phyloP scores from a whole-genome alignment of 2,329 filamentous ascomycete species.

The Colletotrichum destructivum region DNA sequence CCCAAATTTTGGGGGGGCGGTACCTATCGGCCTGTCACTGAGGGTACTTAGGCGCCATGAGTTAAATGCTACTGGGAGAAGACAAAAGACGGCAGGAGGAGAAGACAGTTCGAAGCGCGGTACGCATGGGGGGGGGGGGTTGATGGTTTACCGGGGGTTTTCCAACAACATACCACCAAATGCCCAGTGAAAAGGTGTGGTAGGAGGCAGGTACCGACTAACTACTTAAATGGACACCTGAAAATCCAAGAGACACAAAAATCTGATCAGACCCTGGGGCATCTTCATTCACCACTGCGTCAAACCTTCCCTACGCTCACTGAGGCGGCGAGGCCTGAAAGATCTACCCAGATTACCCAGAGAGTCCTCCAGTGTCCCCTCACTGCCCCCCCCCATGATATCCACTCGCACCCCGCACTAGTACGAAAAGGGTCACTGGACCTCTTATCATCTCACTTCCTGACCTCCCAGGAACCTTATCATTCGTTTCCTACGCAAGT shows the following conservation, averaged over 20 bases:
- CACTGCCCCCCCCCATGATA: neutral
- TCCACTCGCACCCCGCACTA: constrained; percentile 24
- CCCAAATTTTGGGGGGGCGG: neutral
- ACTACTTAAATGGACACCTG: too few relatives aligned
- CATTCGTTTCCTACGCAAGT: neutral
- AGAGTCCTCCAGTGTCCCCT: constrained; percentile 5
- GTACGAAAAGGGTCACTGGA: constrained; percentile 17
- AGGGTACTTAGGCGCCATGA: neutral
- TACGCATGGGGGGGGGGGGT: neutral
- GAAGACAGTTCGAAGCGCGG: neutral
- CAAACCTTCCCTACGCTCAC: neutral
- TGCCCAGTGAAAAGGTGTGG: neutral
- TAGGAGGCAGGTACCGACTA: too few relatives aligned
- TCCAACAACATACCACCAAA: neutral
- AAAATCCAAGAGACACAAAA: too few relatives aligned
- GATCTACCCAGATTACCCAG: neutral
- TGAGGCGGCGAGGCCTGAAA: neutral
- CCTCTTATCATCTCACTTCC: constrained; percentile 23
- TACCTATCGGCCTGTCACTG: neutral
- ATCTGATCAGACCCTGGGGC: neutral
- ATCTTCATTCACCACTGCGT: neutral
- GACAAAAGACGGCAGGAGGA: neutral
- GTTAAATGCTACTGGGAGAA: neutral
- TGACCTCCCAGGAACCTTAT: constrained; percentile 23
- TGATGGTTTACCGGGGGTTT: neutral